Conservation (phyloP, 345 rosid genomes). For the Citrus unshiu region DNA sequence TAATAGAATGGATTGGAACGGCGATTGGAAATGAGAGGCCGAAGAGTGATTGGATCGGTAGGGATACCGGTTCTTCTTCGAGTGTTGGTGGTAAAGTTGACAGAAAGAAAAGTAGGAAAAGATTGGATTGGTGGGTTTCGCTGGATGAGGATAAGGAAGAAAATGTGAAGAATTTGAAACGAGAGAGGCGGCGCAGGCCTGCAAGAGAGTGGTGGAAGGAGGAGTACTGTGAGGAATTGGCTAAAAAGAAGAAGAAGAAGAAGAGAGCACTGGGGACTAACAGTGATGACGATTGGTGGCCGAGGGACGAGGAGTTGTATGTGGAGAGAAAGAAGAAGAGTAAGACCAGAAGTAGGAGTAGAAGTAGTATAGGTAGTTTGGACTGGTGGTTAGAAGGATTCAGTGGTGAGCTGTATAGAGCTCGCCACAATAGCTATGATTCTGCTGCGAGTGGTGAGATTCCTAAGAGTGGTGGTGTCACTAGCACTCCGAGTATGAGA, state of each 20-base stretch:
- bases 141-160: conserved; percentile 67
- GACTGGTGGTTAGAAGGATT: conserved; percentile 84
- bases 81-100: conserved; percentile 27
- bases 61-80: conserved; percentile 27
- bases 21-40: conserved; percentile 85
- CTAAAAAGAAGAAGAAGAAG: conserved; percentile 65
- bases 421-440: conserved; percentile 51
- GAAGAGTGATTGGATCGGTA: conserved; percentile 61
- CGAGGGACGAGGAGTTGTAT: conserved; percentile 45
- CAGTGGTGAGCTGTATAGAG: conserved; percentile 70
- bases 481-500: conserved; percentile 97
- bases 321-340: conserved; percentile 51
- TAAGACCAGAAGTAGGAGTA: conserved; percentile 42
- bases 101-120: conserved; percentile 51
- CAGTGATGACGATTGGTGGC: conserved; percentile 61
- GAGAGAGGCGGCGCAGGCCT: conserved; percentile 61
- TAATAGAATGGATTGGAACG: conserved; percentile 89
- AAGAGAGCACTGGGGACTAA: conserved; percentile 34
- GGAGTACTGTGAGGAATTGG: conserved; percentile 79
- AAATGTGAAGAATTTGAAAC: conserved; percentile 37
- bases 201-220: conserved; percentile 99
- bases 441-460: conserved; percentile 68
- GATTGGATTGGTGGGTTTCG: conserved; percentile 87
- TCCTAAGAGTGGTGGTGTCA: conserved; percentile 65
- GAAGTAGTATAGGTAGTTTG: conserved; percentile 59